These are phyloP conservation scores for Tetraselmis striata DNA, from an alignment of 139 green algal genomes.

Conservation along the genomic window DNA sequence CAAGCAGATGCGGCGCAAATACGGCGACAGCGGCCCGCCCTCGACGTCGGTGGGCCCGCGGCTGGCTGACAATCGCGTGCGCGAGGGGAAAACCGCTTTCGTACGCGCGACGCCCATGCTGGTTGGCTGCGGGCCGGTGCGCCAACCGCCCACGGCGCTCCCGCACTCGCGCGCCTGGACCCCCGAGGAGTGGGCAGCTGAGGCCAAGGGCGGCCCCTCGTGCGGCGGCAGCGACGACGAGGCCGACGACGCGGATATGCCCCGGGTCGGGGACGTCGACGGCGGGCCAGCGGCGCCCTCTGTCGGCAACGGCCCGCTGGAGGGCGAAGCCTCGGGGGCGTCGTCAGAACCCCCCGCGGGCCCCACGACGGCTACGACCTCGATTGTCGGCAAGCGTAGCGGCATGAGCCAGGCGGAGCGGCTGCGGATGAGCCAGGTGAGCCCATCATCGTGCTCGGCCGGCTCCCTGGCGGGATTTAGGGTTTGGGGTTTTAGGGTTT, in stretches of 20 bases:
- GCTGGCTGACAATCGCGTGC: background rate
- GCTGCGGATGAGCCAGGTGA: constrained; percentile 22
- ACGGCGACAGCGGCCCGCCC: background rate
- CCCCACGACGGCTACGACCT: too few relatives aligned
- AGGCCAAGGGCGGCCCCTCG: background rate
- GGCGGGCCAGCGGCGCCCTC: background rate
- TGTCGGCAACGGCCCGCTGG: background rate
- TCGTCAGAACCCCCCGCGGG: background rate
- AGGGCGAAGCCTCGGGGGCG: background rate
- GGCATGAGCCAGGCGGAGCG: background rate
- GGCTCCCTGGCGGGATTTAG: too few relatives aligned
- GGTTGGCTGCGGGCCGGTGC: background rate
- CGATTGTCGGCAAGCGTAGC: background rate
- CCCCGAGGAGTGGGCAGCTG: constrained; percentile 31
- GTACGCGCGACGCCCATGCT: background rate
- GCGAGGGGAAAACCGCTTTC: background rate
- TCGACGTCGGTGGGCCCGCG: background rate
- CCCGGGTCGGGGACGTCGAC: background rate
- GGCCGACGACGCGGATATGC: background rate
- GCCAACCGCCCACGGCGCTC: constrained; percentile 8
- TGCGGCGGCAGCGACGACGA: constrained; percentile 7
- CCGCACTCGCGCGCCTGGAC: constrained; percentile 31
- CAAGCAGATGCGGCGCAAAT: constrained; percentile 58
- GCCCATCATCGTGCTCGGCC: too few relatives aligned
- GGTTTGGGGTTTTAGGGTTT: too few relatives aligned